A percentile compares a stretch with the other conserved stretches of the same genome.
Evolutionary conservation across 345 rosid genomes (phyloP).

Genomic region (Adansonia digitata): DNA sequence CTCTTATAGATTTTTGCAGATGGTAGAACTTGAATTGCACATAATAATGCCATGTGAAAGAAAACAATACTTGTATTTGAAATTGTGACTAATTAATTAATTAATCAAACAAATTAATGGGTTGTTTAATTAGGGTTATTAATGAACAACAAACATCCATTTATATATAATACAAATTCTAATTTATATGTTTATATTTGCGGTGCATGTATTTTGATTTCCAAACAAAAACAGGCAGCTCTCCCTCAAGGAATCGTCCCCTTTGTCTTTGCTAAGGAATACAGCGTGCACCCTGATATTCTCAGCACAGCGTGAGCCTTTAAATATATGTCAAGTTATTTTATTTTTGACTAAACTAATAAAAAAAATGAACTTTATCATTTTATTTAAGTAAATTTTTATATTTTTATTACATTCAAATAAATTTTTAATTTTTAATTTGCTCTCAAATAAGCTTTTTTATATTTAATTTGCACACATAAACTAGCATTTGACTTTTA

Average conservation of each 20-base stretch:
- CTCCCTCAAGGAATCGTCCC: constrained; percentile 85
- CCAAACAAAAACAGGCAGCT: constrained; percentile 51
- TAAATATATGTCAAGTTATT: background rate
- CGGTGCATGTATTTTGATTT: constrained; percentile 1
- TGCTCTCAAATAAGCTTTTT: no score
- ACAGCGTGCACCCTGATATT: constrained; percentile 70
- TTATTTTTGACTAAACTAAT: no score
- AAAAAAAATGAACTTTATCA: no score
- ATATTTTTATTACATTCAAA: no score
- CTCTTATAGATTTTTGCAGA: background rate
- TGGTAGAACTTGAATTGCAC: background rate
- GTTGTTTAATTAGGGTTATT: background rate
- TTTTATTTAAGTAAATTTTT: background rate
- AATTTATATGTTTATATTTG: constrained; percentile 14
- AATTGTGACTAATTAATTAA: background rate
- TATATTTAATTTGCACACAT: no score
- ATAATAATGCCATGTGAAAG: background rate
- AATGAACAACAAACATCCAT: constrained; percentile 15
- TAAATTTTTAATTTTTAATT: background rate
- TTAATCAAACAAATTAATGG: background rate
- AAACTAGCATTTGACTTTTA: no score
- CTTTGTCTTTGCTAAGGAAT: constrained; percentile 83
- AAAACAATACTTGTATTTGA: background rate
- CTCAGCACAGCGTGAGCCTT: constrained; percentile 67
- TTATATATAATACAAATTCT: constrained; percentile 10